Base-by-base conservation (phyloP, 768 basidiomycete species). In the Fistulinella prunicolor region DNA sequence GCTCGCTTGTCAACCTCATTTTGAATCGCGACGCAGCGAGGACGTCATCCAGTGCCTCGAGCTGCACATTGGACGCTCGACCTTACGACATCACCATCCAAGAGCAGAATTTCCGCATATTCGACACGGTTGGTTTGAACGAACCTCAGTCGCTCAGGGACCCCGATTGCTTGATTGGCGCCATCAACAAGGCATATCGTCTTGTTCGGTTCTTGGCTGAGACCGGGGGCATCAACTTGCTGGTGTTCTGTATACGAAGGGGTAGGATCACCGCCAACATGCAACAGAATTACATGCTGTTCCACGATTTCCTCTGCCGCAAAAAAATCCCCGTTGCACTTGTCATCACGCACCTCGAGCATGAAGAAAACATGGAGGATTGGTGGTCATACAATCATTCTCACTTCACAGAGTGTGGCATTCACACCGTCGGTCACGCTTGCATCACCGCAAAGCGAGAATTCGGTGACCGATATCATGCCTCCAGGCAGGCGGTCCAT, bases 1-100 rank as follows among this genome's bases (percentile, higher is more conserved):
- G 73, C 47, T 73, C 72, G 1, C 51, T 76, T 13, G 54, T 75
- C 47, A 77, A 75, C 54, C 68, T 76, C 62, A 53, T 77, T 30
- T 39, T 56, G 16, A 64, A 64, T 21, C 47, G 5, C 14, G 59
- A 56, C 6, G 44, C 47, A 14, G 73, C 73, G 1, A 35, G 2
- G 5, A 59, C 58, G 2, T 71, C 70, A 16, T 64, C 60, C 20
- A 49, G 57, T 7, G 66, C 62, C n/a, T 49, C 50, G 7, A 65
- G 65, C 21, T 71, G 67, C 43, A 73, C 73, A 2, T 54, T 75
- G 42, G 47, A 65, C 6, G 63, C 55, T 34, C 54, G 46, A 19
- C 38, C 53, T 1, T 71, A 73, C 54, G 37, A 52, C 4, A 51
- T 60, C 38, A 53, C 58, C 2, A 37, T 58, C 23, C 55, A 47